A percentile compares a stretch with the other conserved stretches of the same genome.
Evolutionary conservation across 106 monocot species (phyloP).

Genomic region (Dioscorea dumetorum): DNA sequence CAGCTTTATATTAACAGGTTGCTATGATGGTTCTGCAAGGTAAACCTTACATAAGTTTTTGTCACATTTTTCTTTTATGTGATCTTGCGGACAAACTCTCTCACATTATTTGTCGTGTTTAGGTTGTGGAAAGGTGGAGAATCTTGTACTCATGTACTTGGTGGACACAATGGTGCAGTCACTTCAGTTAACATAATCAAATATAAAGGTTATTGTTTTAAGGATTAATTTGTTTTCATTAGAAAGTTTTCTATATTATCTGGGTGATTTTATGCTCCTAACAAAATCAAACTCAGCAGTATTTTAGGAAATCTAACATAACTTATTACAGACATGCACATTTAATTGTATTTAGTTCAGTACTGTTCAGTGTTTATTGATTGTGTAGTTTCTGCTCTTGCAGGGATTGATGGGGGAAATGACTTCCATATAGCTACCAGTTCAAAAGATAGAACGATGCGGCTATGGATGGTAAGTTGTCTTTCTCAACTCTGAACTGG

Average conservation of each 20-base stretch:
- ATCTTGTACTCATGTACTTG: constrained; percentile 67
- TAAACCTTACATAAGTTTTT: constrained; percentile 15
- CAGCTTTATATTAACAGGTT: constrained; percentile 90
- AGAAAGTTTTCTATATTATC: not conserved
- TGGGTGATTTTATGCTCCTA: no score
- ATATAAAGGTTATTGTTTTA: constrained; percentile 36
- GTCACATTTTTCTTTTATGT: not conserved
- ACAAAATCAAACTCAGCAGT: no score
- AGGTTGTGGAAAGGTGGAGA: constrained; percentile 78
- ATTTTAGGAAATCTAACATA: no score
- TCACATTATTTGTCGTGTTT: constrained; percentile 5
- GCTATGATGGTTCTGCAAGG: constrained; percentile 80
- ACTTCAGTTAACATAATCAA: constrained; percentile 69
- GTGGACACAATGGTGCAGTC: constrained; percentile 67
- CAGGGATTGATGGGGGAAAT: constrained; percentile 26
- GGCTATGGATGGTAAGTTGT: constrained; percentile 71
- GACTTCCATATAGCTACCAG: constrained; percentile 54
- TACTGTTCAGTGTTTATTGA: not conserved
- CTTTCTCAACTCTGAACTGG: not conserved
- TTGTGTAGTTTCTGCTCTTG: not conserved
- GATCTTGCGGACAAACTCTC: not conserved
- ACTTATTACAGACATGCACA: no score
- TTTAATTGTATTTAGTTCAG: no score
- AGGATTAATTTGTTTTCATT: not conserved
- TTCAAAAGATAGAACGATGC: constrained; percentile 80